Evolutionary conservation across 2,329 filamentous ascomycete genomes (phyloP), one percentile per base, ranked within the genome.

Genomic region (Incumbomyces delicatus): DNA sequence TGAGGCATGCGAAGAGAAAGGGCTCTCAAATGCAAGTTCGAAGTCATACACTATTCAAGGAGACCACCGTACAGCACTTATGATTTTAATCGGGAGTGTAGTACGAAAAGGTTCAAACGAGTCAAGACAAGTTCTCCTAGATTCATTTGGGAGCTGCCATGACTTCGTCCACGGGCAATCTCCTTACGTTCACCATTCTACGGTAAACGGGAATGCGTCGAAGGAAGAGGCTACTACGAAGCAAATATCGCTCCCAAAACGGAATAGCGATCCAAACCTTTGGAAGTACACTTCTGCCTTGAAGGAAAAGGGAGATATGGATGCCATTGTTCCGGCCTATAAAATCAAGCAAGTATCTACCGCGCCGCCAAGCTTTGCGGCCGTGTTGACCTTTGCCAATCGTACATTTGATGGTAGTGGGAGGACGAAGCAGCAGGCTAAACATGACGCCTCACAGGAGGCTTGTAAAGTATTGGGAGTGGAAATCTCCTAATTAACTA

Each of bases 321-420:
- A n/a, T n/a, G 38, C 4, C 11, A 11, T 27, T 8, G 7, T 22
- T n/a, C 20, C 38, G 10, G 13, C 14, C 4, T 40, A 40, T 18
- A 40, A 29, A 16, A 6, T 40, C 18, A n/a, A 18, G 20, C 14
- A 5, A 2, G 18, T 40, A 13, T 22, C 18, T 40, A 6, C 22
- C 3, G n/a, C 17, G 27, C 38, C 38, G n/a, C 38, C 38, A 6
- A 6, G 4, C 4, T 29, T 27, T 14, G n/a, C 3, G 18, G 38
- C 38, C n/a, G 38, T 40, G 4, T 4, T 40, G 18, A 6, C 38
- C 22, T 40, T 40, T 18, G 18, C n/a, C n/a, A 29, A 12, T 13
- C n/a, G n/a, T 40, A 40, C 18, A 18, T 40, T 18, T 40, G 38
- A 40, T 27, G 38, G 38, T 6, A 40, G 22, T 3, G 38, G 38